These are phyloP conservation scores for Piromyces finnis DNA, from an alignment of 192 early-diverging fungal species.

Conservation along the genomic window DNA sequence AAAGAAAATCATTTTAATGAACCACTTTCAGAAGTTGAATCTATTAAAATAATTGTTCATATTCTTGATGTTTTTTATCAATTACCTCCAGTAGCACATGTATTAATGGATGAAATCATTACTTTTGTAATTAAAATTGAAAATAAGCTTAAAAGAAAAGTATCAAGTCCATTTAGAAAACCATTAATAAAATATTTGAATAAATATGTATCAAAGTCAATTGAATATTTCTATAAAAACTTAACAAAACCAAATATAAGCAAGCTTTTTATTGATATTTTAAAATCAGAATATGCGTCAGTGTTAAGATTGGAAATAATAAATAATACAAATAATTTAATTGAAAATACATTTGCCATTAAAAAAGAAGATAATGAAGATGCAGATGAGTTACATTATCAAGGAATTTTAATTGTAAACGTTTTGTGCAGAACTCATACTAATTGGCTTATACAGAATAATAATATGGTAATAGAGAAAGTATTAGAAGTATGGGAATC, in stretches of 20 bases:
- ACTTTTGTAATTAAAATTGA: slow-evolving; percentile 77
- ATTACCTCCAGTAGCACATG: slow-evolving; percentile 71
- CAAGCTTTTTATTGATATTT: slow-evolving; percentile 42
- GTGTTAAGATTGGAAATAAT: slow-evolving; percentile 48
- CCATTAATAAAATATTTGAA: slow-evolving; percentile 85
- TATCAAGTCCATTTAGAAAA: slow-evolving; percentile 83
- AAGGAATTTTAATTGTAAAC: slow-evolving; percentile 36
- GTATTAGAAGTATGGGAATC: slow-evolving; percentile 1
- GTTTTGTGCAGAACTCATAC: slow-evolving; percentile 27
- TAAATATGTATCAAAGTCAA: slow-evolving; percentile 65
- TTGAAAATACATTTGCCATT: slow-evolving; percentile 8
- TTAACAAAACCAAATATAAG: slow-evolving; percentile 33
- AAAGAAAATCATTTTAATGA: slow-evolving; percentile 63
- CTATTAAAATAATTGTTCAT: slow-evolving; percentile 85
- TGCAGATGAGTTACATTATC: slow-evolving; percentile 18
- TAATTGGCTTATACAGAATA: slow-evolving; percentile 23
- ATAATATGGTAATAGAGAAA: not conserved
- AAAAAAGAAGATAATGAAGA: slow-evolving; percentile 7
- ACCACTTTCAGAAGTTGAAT: slow-evolving; percentile 74
- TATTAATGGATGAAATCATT: slow-evolving; percentile 85
- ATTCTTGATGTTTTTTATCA: slow-evolving; percentile 87
- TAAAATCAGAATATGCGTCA: slow-evolving; percentile 27
- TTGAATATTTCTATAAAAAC: slow-evolving; percentile 67
- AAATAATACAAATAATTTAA: slow-evolving; percentile 29
- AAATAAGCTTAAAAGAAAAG: slow-evolving; percentile 49